phyloP scores from a whole-genome alignment of 1,139 yeast species.

The Chernovozyma sophiae-reginae region DNA sequence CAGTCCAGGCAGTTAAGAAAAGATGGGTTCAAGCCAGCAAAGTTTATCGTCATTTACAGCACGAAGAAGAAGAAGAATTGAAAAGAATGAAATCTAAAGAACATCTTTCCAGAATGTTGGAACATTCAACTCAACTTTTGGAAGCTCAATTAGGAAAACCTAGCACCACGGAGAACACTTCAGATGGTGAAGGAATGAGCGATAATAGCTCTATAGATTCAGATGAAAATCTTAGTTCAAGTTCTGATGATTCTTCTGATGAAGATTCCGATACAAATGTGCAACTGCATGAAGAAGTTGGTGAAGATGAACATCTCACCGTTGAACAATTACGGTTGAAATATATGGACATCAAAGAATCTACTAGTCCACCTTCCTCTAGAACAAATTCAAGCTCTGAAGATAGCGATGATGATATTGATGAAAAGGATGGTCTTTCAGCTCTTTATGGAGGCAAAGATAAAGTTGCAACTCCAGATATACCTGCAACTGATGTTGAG shows the following conservation, averaged over 20 bases:
- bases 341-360: constrained; percentile 49
- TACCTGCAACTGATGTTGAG: constrained; percentile 13
- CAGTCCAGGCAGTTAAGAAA: constrained; percentile 80
- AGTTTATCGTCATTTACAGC: constrained; percentile 56
- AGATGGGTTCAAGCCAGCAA: constrained; percentile 91
- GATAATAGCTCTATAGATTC: constrained; percentile 15
- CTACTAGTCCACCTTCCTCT: constrained; percentile 11
- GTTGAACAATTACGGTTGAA: constrained; percentile 64
- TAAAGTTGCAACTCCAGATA: constrained; percentile 7
- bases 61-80: constrained; percentile 61
- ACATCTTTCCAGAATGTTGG: constrained; percentile 83
- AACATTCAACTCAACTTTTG: constrained; percentile 83
- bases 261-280: constrained; percentile 11
- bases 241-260: constrained; percentile 28
- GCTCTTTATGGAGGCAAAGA: constrained; percentile 26
- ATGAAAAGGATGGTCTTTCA: constrained; percentile 25
- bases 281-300: constrained; percentile 1
- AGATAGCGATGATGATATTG: constrained; percentile 17
- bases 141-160: constrained; percentile 71
- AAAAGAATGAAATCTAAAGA: constrained; percentile 78
- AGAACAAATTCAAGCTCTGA: constrained; percentile 5
- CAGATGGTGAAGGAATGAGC: constrained; percentile 20
- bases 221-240: constrained; percentile 16
- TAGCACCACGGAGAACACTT: constrained; percentile 21
- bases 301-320: constrained; percentile 52